Conservation (phyloP, 805 yeast species). For the Cyberlindnera nakhonratchasimensis region DNA sequence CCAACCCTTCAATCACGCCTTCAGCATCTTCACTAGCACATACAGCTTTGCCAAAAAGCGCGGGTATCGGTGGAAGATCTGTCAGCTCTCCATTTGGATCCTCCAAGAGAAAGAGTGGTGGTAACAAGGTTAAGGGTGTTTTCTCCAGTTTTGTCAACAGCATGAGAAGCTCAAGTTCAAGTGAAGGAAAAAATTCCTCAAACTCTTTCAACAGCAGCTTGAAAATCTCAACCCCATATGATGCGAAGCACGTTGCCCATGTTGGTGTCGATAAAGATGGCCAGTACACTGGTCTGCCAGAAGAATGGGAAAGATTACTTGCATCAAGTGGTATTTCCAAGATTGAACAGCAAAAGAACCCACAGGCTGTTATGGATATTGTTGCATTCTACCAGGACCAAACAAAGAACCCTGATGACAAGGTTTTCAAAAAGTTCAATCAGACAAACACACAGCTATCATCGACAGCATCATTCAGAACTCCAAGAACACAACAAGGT, state of each 20-base stretch:
- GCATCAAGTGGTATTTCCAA: conserved; percentile 84
- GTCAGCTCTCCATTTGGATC: conserved; percentile 25
- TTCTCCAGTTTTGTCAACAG: conserved; percentile 45
- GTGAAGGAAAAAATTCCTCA: conserved; percentile 16
- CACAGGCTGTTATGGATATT: conserved; percentile 90
- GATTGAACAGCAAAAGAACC: conserved; percentile 86
- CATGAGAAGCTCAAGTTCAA: conserved; percentile 40
- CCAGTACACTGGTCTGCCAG: conserved; percentile 87
- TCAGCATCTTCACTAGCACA: conserved; percentile 17
- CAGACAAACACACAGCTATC: conserved; percentile 27
- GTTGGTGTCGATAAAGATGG: conserved; percentile 89
- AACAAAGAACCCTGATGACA: conserved; percentile 40
- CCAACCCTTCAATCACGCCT: conserved; percentile 17
- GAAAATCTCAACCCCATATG: conserved; percentile 87
- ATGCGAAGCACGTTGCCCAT: conserved; percentile 86
- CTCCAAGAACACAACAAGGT: conserved; percentile 28
- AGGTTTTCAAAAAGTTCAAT: conserved; percentile 38
- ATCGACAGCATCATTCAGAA: conserved; percentile 33
- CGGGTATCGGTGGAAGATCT: conserved; percentile 19
- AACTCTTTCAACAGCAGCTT: conserved; percentile 24
- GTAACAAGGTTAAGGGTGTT: conserved; percentile 55
- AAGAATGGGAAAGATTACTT: conserved; percentile 84
- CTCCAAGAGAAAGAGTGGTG: conserved; percentile 40
- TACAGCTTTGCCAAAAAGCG: conserved; percentile 13
- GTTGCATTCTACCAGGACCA: conserved; percentile 78